Base-by-base conservation (phyloP, 768 basidiomycete species). In the Agaricus subrufescens region DNA sequence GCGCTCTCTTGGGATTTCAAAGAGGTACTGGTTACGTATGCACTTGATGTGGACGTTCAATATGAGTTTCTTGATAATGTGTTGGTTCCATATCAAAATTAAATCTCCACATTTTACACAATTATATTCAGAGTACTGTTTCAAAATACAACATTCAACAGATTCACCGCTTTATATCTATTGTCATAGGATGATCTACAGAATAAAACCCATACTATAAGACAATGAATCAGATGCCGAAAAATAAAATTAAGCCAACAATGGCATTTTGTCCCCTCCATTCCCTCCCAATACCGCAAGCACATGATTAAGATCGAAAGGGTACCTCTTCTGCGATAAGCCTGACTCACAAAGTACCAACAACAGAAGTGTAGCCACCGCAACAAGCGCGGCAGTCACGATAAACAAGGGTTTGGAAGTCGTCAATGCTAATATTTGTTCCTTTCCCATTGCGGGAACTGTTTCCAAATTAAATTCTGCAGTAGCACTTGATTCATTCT, bases 401-500 rank as follows among this genome's bases (percentile, higher is more conserved):
- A 56, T 49, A 25, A 56, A 56, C 11, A 56, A 25, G 9, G 47
- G 46, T 31, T 42, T 50, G 37, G 54, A 56, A 7, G 54, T 49
- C 5, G 39, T 56, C 26, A 56, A 26, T 7, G 54, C 54, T 48
- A 56, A 50, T 9, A 46, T 39, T 26, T 50, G 47, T 34, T 56
- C 47, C 29, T 56, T 27, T 14, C 54, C 54, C 23, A 34, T 49
- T 4, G 47, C 54, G 5, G 47, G 39, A 23, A 56, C 15, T 23
- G 46, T 23, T 19, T 7, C 27, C 39, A 43, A 34, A 26, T 48
- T 40, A 26, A 56, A 56, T 30, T 39, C 9, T n/a, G 48, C 39
- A 4, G 27, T 31, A 10, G 47, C 40, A 23, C 29, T 30, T 15
- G 54, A 23, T 15, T 48, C 54, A 38, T 10, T 37, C 40, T 56